Conservation (phyloP, 495 filamentous ascomycete genomes). For the Bryoglossum gracile region DNA sequence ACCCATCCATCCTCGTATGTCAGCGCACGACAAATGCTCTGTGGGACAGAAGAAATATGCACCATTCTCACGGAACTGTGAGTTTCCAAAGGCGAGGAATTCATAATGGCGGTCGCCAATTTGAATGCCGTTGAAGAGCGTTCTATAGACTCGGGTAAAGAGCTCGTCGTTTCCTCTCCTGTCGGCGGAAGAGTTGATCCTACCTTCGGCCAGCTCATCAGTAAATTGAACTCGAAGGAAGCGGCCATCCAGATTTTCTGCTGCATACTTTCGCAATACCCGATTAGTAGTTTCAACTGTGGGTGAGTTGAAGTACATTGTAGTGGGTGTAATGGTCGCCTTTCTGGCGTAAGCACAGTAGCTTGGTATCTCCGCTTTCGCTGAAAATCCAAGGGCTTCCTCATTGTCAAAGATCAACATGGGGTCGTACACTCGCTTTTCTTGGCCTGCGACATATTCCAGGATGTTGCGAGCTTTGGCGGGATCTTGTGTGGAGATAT, state of each 20-base stretch:
- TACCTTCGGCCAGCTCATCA: constrained; percentile 60
- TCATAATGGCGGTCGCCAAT: constrained; percentile 78
- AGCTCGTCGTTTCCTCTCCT: constrained; percentile 58
- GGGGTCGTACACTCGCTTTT: constrained; percentile 56
- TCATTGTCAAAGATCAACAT: constrained; percentile 62
- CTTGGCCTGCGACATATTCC: constrained; percentile 54
- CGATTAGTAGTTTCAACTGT: constrained; percentile 82
- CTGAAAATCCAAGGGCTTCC: constrained; percentile 36
- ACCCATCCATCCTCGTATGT: constrained; percentile 91
- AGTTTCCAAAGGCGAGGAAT: constrained; percentile 93
- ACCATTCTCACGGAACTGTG: constrained; percentile 86
- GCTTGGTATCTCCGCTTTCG: constrained; percentile 48
- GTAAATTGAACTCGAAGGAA: constrained; percentile 91
- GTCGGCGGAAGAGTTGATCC: constrained; percentile 46
- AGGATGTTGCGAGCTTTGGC: constrained; percentile 45
- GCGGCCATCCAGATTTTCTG: constrained; percentile 54
- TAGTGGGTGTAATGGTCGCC: constrained; percentile 75
- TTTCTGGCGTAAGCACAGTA: constrained; percentile 72
- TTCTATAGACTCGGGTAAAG: constrained; percentile 64
- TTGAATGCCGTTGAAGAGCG: constrained; percentile 68
- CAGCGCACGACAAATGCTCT: constrained; percentile 51
- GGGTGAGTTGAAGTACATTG: constrained; percentile 69
- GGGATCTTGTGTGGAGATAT: constrained; percentile 33
- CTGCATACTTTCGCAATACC: constrained; percentile 62
- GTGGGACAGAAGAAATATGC: constrained; percentile 80